phyloP scores from a whole-genome alignment of 2,329 filamentous ascomycete species.

The Clonostachys solani region DNA sequence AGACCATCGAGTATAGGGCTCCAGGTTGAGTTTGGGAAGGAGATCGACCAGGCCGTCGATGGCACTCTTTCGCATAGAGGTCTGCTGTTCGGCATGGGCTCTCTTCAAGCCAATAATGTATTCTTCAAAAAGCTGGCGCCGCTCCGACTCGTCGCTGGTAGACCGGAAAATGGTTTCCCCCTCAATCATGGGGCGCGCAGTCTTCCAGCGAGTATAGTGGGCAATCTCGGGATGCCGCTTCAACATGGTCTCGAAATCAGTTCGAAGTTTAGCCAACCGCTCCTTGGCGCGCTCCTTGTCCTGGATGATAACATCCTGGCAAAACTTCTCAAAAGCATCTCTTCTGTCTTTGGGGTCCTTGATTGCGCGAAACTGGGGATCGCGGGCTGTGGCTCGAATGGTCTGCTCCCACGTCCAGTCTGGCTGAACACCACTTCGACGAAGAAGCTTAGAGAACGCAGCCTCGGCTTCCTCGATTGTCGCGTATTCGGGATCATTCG shows the following conservation, averaged over 20 bases:
- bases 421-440: constrained; percentile 77
- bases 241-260: constrained; percentile 95
- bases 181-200: constrained; percentile 88
- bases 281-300: constrained; percentile 95
- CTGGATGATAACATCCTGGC: constrained; percentile 80
- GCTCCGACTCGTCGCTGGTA: constrained; percentile 81
- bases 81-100: constrained; percentile 71
- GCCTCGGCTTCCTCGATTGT: constrained; percentile 85
- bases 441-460: constrained; percentile 87
- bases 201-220: constrained; percentile 96
- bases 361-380: constrained; percentile 88
- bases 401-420: constrained; percentile 94
- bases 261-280: constrained; percentile 82
- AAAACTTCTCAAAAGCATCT: constrained; percentile 91
- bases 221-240: constrained; percentile 96
- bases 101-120: constrained; percentile 85
- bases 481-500: constrained; percentile 72
- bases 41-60: constrained; percentile 79
- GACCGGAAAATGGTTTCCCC: constrained; percentile 94
- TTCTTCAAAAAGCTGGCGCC: constrained; percentile 87
- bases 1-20: constrained; percentile 92
- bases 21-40: constrained; percentile 74
- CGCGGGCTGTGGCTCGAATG: constrained; percentile 79
- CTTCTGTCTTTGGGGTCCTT: constrained; percentile 90
- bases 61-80: constrained; percentile 68